Conservation (phyloP, 176 grass and related monocot species). For the Zea luxurians region DNA sequence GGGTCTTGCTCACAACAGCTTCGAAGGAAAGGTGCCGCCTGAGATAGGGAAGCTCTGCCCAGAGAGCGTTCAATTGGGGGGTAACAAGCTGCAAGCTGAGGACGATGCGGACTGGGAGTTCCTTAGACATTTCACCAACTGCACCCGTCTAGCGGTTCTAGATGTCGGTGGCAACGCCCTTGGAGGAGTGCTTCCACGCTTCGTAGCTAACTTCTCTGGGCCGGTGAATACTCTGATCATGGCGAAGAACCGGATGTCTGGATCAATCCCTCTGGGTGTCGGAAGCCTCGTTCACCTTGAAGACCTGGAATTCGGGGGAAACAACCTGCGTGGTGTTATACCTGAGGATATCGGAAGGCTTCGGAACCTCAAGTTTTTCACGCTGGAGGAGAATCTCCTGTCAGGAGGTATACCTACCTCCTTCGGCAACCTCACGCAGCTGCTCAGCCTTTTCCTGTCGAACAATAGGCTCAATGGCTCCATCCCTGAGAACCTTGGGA, state of each 20-base stretch:
- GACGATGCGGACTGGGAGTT: conserved; percentile 34
- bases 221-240: conserved; percentile 5
- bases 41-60: conserved; percentile 36
- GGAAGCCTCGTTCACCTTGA: conserved; percentile 17
- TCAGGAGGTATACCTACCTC: conserved; percentile 38
- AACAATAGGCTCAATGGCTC: conserved; percentile 25
- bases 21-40: conserved; percentile 21
- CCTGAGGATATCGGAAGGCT: conserved; percentile 36
- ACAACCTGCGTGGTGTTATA: conserved; percentile 37
- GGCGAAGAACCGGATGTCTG: neutral
- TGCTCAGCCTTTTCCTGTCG: neutral
- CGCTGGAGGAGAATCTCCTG: neutral
- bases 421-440: conserved; percentile 45
- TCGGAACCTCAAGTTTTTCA: neutral
- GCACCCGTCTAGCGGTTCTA: conserved; percentile 19
- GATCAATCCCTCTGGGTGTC: conserved; percentile 30
- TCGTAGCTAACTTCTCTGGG: conserved; percentile 31
- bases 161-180: neutral
- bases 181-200: conserved; percentile 19
- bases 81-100: conserved; percentile 11
- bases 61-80: neutral
- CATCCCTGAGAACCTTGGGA: conserved; percentile 44
- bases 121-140: conserved; percentile 32
- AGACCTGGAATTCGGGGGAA: neutral
- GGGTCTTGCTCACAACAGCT: neutral